Evolutionary conservation across 2,329 filamentous ascomycete species (phyloP).

Genomic region (Penicillium sp.): DNA sequence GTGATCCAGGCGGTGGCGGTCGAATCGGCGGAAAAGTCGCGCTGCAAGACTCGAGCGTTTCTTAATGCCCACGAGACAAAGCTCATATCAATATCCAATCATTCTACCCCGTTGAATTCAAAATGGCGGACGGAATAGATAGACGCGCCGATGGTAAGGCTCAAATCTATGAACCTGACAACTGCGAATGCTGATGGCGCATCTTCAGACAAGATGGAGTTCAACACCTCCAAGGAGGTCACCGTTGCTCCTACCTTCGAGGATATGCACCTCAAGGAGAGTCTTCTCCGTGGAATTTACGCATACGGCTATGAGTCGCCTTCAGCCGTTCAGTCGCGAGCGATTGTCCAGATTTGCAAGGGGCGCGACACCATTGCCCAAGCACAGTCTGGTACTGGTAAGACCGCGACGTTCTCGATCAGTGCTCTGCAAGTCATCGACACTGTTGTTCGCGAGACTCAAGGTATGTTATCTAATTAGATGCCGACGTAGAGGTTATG

Average conservation of each 20-base stretch:
- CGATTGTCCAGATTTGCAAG: slow-evolving; percentile 99
- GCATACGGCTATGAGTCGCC: slow-evolving; percentile 98
- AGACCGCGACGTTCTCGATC: slow-evolving; percentile 96
- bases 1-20: slow-evolving; percentile 29
- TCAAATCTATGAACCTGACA: slow-evolving; percentile 2
- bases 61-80: slow-evolving; percentile 10
- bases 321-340: slow-evolving; percentile 95
- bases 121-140: slow-evolving; percentile 92
- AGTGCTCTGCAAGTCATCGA: slow-evolving; percentile 96
- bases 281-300: slow-evolving; percentile 94
- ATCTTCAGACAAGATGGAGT: slow-evolving; percentile 84
- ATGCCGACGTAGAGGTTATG: neutral
- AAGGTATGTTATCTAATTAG: slow-evolving; percentile 53
- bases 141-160: slow-evolving; percentile 75
- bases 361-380: slow-evolving; percentile 98
- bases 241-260: slow-evolving; percentile 90
- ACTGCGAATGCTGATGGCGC: slow-evolving; percentile 31
- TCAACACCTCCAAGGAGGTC: slow-evolving; percentile 97
- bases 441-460: slow-evolving; percentile 87
- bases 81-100: slow-evolving; percentile 20
- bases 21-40: slow-evolving; percentile 31
- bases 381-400: slow-evolving; percentile 95
- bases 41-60: slow-evolving; percentile 17
- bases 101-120: slow-evolving; percentile 38
- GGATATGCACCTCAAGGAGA: slow-evolving; percentile 97